A percentile compares a stretch with the other conserved stretches of the same genome.
These are phyloP conservation scores for Agaricales sp. DNA, from an alignment of 1,284 basidiomycete genomes.

Conservation along the genomic window DNA sequence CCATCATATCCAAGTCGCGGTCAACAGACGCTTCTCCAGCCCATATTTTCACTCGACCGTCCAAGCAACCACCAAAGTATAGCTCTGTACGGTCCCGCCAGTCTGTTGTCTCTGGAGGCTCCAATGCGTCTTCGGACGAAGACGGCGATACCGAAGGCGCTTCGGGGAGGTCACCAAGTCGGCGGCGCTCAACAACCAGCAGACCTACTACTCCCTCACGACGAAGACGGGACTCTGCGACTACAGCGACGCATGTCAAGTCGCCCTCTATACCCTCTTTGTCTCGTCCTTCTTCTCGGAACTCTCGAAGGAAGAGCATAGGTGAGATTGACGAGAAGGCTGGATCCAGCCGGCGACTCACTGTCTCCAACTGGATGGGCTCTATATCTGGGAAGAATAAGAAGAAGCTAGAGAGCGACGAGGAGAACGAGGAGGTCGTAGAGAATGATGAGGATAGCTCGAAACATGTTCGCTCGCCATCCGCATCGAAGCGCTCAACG, in stretches of 20 bases:
- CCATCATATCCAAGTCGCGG: too few relatives aligned
- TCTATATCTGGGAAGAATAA: neutral
- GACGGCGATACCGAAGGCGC: constrained; percentile 17
- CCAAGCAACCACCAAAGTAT: constrained; percentile 7
- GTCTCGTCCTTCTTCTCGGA: neutral
- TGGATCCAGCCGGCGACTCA: neutral
- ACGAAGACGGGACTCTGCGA: neutral
- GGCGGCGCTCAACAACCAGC: constrained; percentile 1
- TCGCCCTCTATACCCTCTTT: neutral
- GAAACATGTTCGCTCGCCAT: neutral
- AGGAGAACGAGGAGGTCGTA: neutral
- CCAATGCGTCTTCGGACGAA: constrained; percentile 27
- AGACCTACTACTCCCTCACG: constrained; percentile 6
- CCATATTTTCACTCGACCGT: constrained; percentile 6
- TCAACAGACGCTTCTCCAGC: constrained; percentile 12
- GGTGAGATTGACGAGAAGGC: neutral
- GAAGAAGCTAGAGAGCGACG: neutral
- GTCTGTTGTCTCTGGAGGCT: constrained; percentile 15
- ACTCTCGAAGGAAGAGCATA: neutral
- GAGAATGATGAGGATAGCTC: neutral
- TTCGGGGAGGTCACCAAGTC: constrained; percentile 7
- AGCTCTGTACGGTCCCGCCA: constrained; percentile 15
- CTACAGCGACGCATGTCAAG: neutral
- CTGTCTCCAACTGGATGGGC: neutral
- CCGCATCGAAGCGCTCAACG: neutral